These are phyloP conservation scores for Omphalea diandra DNA, from an alignment of 441 rosid genomes.

Conservation along the genomic window DNA sequence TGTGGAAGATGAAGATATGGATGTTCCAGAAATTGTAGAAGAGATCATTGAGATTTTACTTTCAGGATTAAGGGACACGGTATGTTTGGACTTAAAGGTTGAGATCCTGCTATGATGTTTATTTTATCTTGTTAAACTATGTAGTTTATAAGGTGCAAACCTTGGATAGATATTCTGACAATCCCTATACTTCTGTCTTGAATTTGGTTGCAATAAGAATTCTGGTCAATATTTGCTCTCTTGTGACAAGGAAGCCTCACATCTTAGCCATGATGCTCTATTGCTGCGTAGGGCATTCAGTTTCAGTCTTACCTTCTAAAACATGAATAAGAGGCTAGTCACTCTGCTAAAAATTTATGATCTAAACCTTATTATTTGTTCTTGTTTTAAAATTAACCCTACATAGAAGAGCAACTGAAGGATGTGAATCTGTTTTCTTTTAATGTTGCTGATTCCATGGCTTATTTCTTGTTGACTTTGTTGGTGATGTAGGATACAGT, in stretches of 20 bases:
- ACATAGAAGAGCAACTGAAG: not conserved
- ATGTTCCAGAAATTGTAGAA: constrained; percentile 84
- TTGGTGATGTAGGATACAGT: constrained; percentile 73
- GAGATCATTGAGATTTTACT: constrained; percentile 89
- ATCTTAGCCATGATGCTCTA: constrained; percentile 10
- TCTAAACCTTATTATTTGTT: too few species aligned
- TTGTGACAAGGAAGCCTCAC: constrained; percentile 6
- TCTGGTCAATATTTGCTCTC: not conserved
- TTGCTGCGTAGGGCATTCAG: not conserved
- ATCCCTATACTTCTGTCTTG: not conserved
- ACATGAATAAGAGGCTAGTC: too few species aligned
- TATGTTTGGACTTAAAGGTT: too few species aligned
- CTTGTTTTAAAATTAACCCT: constrained; percentile 1
- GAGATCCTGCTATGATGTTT: constrained; percentile 24
- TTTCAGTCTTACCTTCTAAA: constrained; percentile 3
- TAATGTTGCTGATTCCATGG: constrained; percentile 10
- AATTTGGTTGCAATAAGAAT: not conserved
- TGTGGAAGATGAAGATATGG: constrained; percentile 71
- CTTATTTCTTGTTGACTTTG: constrained; percentile 17
- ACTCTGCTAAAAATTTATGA: too few species aligned
- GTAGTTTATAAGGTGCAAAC: constrained; percentile 2
- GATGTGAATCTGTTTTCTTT: not conserved
- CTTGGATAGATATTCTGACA: not conserved
- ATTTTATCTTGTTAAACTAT: not conserved
- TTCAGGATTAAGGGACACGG: constrained; percentile 85